phyloP scores from a whole-genome alignment of 805 yeast species.

The Saturnispora besseyi region DNA sequence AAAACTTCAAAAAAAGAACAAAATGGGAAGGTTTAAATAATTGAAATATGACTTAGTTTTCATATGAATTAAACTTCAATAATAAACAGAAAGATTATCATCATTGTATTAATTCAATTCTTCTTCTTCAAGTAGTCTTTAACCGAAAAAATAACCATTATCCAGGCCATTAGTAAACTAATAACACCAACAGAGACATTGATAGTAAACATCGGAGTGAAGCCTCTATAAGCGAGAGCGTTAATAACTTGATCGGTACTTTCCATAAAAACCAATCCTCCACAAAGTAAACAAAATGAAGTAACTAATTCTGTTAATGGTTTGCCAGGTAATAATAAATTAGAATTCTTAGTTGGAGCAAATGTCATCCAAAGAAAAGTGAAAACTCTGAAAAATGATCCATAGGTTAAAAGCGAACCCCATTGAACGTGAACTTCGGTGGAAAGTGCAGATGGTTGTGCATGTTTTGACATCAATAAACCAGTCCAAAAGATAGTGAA shows the following conservation, averaged over 20 bases:
- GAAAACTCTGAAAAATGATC: constrained; percentile 63
- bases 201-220: constrained; percentile 83
- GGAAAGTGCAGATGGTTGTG: constrained; percentile 70
- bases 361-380: constrained; percentile 52
- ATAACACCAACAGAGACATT: constrained; percentile 76
- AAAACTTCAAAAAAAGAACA: too few species aligned
- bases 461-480: constrained; percentile 87
- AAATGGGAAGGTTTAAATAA: too few species aligned
- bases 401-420: constrained; percentile 82
- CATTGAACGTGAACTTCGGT: constrained; percentile 83
- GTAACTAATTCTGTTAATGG: constrained; percentile 84
- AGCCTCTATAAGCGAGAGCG: constrained; percentile 74
- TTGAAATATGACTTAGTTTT: too few species aligned
- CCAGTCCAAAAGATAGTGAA: constrained; percentile 97
- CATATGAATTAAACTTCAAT: too few species aligned
- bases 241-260: constrained; percentile 79
- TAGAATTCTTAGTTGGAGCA: constrained; percentile 27
- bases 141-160: constrained; percentile 58
- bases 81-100: not conserved
- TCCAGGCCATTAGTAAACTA: constrained; percentile 82
- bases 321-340: constrained; percentile 39
- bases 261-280: constrained; percentile 90
- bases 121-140: constrained; percentile 38
- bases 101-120: not conserved
- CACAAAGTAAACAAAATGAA: constrained; percentile 71